phyloP scores from a whole-genome alignment of 768 basidiomycete genomes.

The Boletellus emodensis region DNA sequence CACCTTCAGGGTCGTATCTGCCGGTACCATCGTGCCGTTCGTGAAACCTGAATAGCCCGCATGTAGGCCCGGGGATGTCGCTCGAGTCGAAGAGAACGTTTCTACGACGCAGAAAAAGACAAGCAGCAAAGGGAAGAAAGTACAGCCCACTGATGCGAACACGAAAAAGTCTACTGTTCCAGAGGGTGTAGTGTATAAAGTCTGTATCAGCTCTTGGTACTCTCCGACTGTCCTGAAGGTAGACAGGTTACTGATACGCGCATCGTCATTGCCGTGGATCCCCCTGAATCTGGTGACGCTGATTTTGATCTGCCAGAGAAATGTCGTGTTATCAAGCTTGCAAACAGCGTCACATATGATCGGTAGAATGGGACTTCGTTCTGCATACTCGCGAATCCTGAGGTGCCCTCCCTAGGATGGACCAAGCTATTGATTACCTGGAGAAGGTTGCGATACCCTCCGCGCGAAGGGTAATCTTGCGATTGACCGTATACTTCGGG shows the following conservation, averaged over 20 bases:
- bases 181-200: constrained; percentile 89
- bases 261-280: constrained; percentile 76
- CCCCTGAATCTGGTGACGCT: constrained; percentile 52
- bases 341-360: constrained; percentile 90
- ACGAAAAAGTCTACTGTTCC: constrained; percentile 37
- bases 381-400: background rate
- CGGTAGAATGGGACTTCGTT: constrained; percentile 40
- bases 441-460: constrained; percentile 41
- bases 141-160: constrained; percentile 31
- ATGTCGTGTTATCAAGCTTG: constrained; percentile 81
- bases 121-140: constrained; percentile 46
- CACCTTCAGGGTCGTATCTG: constrained; percentile 59
- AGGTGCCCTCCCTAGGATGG: constrained; percentile 62
- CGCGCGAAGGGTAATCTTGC: constrained; percentile 17
- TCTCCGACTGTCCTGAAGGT: background rate
- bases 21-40: background rate
- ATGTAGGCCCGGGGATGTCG: constrained; percentile 80
- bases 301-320: constrained; percentile 82
- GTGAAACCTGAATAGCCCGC: constrained; percentile 6
- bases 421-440: constrained; percentile 68
- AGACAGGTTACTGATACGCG: constrained; percentile 72
- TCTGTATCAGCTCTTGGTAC: constrained; percentile 19
- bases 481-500: background rate
- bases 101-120: constrained; percentile 39
- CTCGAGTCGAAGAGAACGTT: constrained; percentile 74